These are phyloP conservation scores for Mycena haematopus DNA, from an alignment of 768 basidiomycete species.

Conservation along the genomic window DNA sequence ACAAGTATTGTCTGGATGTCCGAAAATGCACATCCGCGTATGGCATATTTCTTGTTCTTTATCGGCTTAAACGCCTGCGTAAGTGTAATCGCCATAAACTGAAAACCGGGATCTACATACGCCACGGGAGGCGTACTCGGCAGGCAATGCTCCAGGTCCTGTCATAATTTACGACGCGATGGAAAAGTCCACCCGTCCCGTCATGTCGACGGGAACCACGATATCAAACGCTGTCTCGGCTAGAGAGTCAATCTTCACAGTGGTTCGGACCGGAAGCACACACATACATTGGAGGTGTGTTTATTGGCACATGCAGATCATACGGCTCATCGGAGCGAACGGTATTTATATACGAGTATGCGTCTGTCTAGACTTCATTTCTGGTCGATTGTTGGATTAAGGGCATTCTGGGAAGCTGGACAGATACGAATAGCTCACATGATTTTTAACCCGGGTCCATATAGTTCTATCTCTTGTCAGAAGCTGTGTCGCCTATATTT, in stretches of 20 bases:
- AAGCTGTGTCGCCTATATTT: background rate
- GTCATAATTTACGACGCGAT: background rate
- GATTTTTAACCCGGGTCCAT: background rate
- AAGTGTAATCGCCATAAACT: background rate
- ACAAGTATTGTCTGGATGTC: conserved; percentile 16
- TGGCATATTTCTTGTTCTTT: background rate
- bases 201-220: too few species aligned
- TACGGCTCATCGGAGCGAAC: background rate
- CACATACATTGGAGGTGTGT: background rate
- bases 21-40: conserved; percentile 8
- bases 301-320: background rate
- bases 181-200: too few species aligned
- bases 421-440: background rate
- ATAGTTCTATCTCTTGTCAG: background rate
- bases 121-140: background rate
- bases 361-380: background rate
- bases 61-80: background rate
- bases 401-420: background rate
- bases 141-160: background rate
- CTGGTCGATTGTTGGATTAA: background rate
- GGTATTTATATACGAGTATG: background rate
- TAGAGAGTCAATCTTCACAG: too few species aligned
- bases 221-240: too few species aligned
- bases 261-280: too few species aligned
- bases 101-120: background rate